phyloP scores from a whole-genome alignment of 169 alveolate genomes.

The Babesia bigemina region DNA sequence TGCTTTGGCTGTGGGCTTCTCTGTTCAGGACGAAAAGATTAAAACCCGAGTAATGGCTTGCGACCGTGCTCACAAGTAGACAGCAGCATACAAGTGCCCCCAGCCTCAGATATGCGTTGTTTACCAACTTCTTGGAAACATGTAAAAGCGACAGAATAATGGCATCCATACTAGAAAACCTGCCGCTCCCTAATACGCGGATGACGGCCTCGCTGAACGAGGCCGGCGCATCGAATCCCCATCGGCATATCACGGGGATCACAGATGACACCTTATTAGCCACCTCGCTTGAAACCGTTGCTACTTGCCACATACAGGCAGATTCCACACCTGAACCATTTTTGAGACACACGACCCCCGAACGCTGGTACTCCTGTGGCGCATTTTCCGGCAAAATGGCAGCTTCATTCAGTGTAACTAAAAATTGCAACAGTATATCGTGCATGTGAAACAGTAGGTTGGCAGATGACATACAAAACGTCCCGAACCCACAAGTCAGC shows the following conservation, averaged over 20 bases:
- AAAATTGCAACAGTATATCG: slow-evolving; percentile 5
- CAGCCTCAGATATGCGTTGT: slow-evolving; percentile 39
- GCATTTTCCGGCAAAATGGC: slow-evolving; percentile 3
- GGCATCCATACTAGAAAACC: slow-evolving; percentile 9
- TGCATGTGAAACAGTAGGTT: slow-evolving; percentile 1
- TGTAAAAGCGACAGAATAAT: slow-evolving; percentile 22
- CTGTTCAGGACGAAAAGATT: slow-evolving; percentile 5
- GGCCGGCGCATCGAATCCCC: slow-evolving; percentile 43
- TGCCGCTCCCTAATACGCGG: slow-evolving; percentile 11
- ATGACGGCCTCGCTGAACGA: slow-evolving; percentile 23
- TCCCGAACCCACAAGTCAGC: slow-evolving; percentile 22
- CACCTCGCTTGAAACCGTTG: background rate
- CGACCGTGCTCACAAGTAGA: background rate
- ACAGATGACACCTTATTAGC: background rate
- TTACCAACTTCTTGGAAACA: slow-evolving; percentile 13
- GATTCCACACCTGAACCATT: background rate
- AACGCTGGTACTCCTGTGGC: slow-evolving; percentile 12
- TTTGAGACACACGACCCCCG: slow-evolving; percentile 3
- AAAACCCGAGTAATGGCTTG: background rate
- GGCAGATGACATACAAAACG: background rate
- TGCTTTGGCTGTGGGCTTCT: background rate
- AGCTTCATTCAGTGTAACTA: slow-evolving; percentile 16
- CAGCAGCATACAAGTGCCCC: slow-evolving; percentile 36
- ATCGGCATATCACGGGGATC: slow-evolving; percentile 16
- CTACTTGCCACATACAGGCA: background rate